Conservation (phyloP, 202 grass and related monocot genomes). For the Zoysia matrella region DNA sequence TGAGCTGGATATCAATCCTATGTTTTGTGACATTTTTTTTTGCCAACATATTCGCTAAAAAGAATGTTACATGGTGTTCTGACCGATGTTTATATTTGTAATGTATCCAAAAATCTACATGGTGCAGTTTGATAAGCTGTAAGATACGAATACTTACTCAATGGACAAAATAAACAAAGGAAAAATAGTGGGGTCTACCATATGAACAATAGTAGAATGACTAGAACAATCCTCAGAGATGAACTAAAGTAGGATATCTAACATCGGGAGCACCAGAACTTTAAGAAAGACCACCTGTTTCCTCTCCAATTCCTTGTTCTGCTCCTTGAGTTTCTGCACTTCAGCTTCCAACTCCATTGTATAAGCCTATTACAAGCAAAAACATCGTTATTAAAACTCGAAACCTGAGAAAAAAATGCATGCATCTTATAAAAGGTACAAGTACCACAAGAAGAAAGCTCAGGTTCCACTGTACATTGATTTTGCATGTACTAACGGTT, state of each 20-base stretch:
- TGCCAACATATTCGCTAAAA: not conserved
- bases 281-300: conserved; percentile 71
- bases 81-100: conserved; percentile 15
- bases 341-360: conserved; percentile 79
- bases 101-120: not conserved
- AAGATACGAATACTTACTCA: not conserved
- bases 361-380: conserved; percentile 69
- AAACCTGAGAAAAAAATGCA: conserved; percentile 20
- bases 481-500: not conserved
- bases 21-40: not conserved
- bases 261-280: conserved; percentile 5
- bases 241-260: conserved; percentile 23
- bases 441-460: not conserved
- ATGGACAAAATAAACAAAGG: conserved; percentile 29
- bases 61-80: not conserved
- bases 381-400: conserved; percentile 29
- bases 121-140: conserved; percentile 2
- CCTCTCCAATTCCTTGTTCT: conserved; percentile 56
- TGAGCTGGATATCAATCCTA: not conserved
- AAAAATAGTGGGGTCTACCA: conserved; percentile 1
- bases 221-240: not conserved
- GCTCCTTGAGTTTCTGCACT: too few relatives aligned
- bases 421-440: not conserved
- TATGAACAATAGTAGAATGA: conserved; percentile 17
- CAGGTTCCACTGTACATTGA: not conserved